Evolutionary conservation across 2,329 filamentous ascomycete genomes (phyloP), one percentile per base, ranked within the genome.

Genomic region (Ilyonectria mors-panacis): DNA sequence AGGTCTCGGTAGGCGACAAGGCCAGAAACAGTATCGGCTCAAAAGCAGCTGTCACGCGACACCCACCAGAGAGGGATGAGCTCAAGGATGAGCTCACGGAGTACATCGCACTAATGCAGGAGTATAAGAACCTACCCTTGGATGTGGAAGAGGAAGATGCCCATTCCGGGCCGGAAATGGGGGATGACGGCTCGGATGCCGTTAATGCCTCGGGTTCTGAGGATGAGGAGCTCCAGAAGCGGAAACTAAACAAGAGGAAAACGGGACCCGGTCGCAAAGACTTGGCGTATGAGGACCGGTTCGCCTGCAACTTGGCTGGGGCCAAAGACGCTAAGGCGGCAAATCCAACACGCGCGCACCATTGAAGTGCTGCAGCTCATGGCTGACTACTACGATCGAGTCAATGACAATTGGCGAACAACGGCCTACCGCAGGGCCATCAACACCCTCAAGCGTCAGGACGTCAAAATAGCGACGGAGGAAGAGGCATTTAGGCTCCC

Each of bases 331-430:
- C 78, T 4, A 77, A 81, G 15, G 75, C 80, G 1, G 82, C 13
- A 93, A 92, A 71, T 93, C 94, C 0, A 98, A 98, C 77, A 83
- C 84, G 1, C 84, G 1, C 84, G 87, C 13, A 97, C 93, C 0
- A 94, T 97, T 57, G 87, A 92, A 53, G 84, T 96, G 2, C 84
- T 98, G 6, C 88, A 94, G 73, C 85, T 92, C 71, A 94, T 98
- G 93, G 87, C 89, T 47, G 87, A 91, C 59, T 92, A 95, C 78
- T 97, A 97, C 78, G 87, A 87, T 5, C 86, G 91, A 7, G 89
- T 88, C n/a, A 86, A 90, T 44, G 94, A 98, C 75, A 87, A 89
- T 39, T 98, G 93, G 93, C 89, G 94, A 3, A 87, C 87, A 0
- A 82, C 88, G 1, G 91, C 92, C 5, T 98, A 97, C 78, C 90